Base-by-base conservation (phyloP, 164 flowering plant species). In the Magnolia sinica region DNA sequence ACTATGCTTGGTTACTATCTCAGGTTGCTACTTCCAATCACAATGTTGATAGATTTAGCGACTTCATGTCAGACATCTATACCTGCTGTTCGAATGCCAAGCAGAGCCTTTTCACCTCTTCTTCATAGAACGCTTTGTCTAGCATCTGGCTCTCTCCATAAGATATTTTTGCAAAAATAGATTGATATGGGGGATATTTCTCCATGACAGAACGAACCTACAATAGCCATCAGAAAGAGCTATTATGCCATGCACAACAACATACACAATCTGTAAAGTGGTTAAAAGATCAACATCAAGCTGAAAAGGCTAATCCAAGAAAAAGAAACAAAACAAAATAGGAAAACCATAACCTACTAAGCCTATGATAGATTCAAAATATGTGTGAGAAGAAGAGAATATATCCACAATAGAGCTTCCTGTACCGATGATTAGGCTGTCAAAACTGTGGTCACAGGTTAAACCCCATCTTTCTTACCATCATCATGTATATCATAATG, bases 81-180 rank as follows among this genome's bases (percentile, higher is more conserved):
- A 96, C 99, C 97, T 96, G 99, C 70, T 94, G 99, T 83, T 94
- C 99, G 85, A 92, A 96, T 20, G 99, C 79, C 76, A 94, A 83
- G 91, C 99, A 94, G 27, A 92, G 94, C 85, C 99, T 86, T 83
- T 92, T 96, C 76, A 96, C 99, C 81, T 96, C 99, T 83, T 96
- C 99, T 82, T 96, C 99, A 81, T 96, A 96, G 78, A 96, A 96
- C 61, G 98, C 99, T 84, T 94, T 96, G 86, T 96, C 99, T 70
- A 96, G 96, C 92, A 96, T 84, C 87, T 96, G 99, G 79, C 95
- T 96, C 88, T 96, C 99, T 63, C 99, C 99, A 80, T 92, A 96
- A 9, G 98, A 91, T 67, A 94, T 76, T 78, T 93, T 93, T 18
- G 97, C 81, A 79, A 96, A 96, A 14, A 96, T 96, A 24, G 98